Evolutionary conservation across 805 yeast genomes (phyloP).

Genomic region (Candida chauliodis): DNA sequence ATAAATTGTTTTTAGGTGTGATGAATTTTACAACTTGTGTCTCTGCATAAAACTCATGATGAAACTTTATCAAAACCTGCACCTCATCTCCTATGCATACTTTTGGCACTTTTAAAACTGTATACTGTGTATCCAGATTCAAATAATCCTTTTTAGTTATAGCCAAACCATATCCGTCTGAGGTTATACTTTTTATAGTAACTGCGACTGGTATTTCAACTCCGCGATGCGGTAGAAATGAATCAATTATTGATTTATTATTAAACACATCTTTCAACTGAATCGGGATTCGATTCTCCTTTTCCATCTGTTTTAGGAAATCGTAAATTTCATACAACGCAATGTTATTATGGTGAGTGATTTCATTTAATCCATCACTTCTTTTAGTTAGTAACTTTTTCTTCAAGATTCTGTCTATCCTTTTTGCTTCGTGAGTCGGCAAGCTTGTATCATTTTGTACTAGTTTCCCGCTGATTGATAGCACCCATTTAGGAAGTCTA

Average conservation of each 20-base stretch:
- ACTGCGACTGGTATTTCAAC: constrained; percentile 12
- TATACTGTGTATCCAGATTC: constrained; percentile 15
- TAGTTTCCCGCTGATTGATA: background rate
- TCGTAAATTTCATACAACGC: constrained; percentile 8
- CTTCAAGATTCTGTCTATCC: constrained; percentile 1
- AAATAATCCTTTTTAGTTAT: constrained; percentile 20
- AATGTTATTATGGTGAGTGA: constrained; percentile 9
- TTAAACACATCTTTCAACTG: constrained; percentile 2
- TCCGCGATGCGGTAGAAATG: constrained; percentile 5
- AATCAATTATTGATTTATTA: background rate
- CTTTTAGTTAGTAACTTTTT: constrained; percentile 7
- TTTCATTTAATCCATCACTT: constrained; percentile 8
- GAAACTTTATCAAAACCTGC: constrained; percentile 23
- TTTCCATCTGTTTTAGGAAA: constrained; percentile 1
- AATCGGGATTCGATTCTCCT: background rate
- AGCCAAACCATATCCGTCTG: constrained; percentile 37
- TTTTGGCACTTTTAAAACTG: constrained; percentile 34
- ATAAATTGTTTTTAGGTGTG: constrained; percentile 20
- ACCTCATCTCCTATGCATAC: constrained; percentile 38
- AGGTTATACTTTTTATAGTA: constrained; percentile 23
- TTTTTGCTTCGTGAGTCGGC: background rate
- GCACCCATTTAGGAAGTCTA: background rate
- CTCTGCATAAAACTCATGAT: constrained; percentile 30
- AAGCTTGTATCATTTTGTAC: background rate
- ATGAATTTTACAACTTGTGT: constrained; percentile 20